Evolutionary conservation across 1,284 basidiomycete genomes (phyloP).

Genomic region (Peniophora sp.): DNA sequence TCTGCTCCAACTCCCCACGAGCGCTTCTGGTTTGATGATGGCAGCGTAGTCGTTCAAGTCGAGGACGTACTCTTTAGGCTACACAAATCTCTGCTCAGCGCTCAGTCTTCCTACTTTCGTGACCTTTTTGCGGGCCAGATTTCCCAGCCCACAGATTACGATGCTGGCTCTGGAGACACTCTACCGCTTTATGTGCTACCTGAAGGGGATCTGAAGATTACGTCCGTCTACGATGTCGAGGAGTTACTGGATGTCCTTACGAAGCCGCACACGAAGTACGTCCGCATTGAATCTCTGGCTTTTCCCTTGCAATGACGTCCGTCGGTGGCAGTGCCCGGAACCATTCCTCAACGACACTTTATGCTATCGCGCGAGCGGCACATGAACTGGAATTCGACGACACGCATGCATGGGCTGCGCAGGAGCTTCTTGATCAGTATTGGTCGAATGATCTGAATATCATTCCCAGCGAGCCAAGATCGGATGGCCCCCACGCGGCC

Average conservation of each 20-base stretch:
- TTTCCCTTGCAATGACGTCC: not conserved
- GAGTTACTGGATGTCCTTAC: not conserved
- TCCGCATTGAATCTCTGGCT: not conserved
- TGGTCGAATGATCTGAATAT: not conserved
- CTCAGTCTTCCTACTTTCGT: not conserved
- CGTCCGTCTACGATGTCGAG: not conserved
- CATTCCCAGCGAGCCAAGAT: not conserved
- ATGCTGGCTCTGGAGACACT: not conserved
- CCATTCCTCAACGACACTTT: no score
- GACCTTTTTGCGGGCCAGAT: not conserved
- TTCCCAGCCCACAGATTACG: no score
- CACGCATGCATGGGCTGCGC: not conserved
- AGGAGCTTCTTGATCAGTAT: not conserved
- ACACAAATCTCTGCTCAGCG: not conserved
- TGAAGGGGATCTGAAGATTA: not conserved
- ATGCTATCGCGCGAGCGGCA: not conserved
- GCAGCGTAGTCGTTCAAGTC: not conserved
- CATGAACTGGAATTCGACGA: not conserved
- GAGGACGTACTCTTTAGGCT: not conserved
- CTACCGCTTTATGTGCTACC: not conserved
- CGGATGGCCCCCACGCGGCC: not conserved
- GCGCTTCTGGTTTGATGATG: not conserved
- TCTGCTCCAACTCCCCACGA: no score
- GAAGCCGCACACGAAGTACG: not conserved
- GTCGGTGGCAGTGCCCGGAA: not conserved